These are phyloP conservation scores for Colletotrichum sp. DNA, from an alignment of 2,329 filamentous ascomycete species.

Conservation along the genomic window DNA sequence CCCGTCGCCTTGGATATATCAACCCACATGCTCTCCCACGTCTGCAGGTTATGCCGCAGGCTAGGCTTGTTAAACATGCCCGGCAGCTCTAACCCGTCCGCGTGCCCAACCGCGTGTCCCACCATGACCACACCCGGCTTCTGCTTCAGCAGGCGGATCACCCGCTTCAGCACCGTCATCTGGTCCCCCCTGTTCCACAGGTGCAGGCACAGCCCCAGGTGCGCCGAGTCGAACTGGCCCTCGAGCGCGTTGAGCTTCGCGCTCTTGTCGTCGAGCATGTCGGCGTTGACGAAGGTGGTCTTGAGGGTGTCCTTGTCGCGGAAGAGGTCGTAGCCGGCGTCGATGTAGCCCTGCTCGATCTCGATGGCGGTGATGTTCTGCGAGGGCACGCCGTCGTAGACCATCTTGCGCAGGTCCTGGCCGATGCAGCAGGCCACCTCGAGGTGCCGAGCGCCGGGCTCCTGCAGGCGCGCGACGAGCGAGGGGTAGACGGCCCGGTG, in stretches of 20 bases:
- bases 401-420: conserved; percentile 30
- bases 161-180: conserved; percentile 2
- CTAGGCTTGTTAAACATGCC: not conserved
- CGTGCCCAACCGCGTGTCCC: conserved; percentile 17
- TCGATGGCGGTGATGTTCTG: conserved; percentile 26
- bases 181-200: conserved; percentile 27
- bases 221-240: conserved; percentile 25
- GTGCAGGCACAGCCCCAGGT: conserved; percentile 29
- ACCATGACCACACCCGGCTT: conserved; percentile 15
- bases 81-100: not conserved
- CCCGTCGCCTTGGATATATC: conserved; percentile 21
- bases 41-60: conserved; percentile 15
- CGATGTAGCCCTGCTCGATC: conserved; percentile 23
- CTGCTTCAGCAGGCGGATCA: conserved; percentile 6
- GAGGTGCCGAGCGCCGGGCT: conserved; percentile 22
- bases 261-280: conserved; percentile 25
- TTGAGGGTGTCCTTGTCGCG: conserved; percentile 25
- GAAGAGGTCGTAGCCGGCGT: conserved; percentile 30
- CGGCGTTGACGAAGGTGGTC: conserved; percentile 23
- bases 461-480: conserved; percentile 22
- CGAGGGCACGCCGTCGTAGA: conserved; percentile 27
- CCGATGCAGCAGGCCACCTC: conserved; percentile 34
- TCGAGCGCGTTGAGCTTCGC: conserved; percentile 15
- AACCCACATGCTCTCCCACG: conserved; percentile 20
- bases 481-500: not conserved